Conservation (phyloP, 2,329 filamentous ascomycete genomes). For the Diaporthe humulicola region DNA sequence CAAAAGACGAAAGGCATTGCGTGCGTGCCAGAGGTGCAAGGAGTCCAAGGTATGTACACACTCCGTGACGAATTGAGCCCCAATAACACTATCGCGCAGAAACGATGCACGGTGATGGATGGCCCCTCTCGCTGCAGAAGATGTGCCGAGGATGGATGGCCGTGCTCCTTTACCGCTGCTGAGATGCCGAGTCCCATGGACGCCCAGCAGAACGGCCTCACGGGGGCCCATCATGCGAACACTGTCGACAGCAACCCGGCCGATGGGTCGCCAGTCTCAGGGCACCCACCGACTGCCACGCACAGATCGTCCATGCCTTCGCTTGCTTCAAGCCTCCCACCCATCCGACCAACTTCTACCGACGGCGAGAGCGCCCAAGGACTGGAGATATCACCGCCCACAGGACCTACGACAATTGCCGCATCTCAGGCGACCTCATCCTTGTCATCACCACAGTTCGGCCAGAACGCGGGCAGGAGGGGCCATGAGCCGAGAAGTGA, state of each 20-base stretch:
- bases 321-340: neutral
- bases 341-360: neutral
- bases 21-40: slow-evolving; percentile 8
- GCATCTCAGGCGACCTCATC: neutral
- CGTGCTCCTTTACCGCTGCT: neutral
- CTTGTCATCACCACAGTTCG: neutral
- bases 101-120: neutral
- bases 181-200: neutral
- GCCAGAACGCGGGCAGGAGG: neutral
- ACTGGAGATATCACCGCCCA: neutral
- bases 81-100: neutral
- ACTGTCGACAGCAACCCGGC: neutral
- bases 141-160: slow-evolving; percentile 4
- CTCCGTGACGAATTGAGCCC: neutral
- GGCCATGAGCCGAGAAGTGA: neutral
- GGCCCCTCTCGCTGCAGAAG: neutral
- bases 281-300: neutral
- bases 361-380: neutral
- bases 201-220: neutral
- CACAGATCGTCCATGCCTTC: neutral
- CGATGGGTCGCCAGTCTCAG: neutral
- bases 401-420: neutral
- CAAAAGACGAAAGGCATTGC: neutral
- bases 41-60: neutral
- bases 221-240: neutral